These are phyloP conservation scores for Termitomyces sp. DNA, from an alignment of 768 basidiomycete species.

Conservation along the genomic window DNA sequence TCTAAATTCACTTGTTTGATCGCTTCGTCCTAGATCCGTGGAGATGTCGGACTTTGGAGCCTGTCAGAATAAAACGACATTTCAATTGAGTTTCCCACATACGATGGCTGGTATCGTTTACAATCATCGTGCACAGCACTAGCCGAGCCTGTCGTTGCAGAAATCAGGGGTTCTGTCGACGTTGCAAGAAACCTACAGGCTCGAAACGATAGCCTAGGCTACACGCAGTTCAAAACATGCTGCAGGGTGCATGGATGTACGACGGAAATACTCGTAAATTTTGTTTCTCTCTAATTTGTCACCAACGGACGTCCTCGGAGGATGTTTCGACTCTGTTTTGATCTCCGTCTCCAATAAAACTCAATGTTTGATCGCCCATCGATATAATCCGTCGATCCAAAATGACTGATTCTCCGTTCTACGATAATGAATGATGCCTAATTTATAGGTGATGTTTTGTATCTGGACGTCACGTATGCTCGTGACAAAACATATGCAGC, in stretches of 20 bases:
- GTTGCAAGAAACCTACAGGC: not conserved
- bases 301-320: not conserved
- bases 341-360: not conserved
- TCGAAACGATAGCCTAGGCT: not conserved
- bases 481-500: not conserved
- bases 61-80: not conserved
- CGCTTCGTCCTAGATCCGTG: not conserved
- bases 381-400: not conserved
- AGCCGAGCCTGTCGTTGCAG: not conserved
- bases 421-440: not conserved
- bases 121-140: not conserved
- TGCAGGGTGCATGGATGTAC: no score
- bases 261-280: no score
- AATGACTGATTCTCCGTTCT: not conserved
- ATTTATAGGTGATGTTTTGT: not conserved
- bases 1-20: not conserved
- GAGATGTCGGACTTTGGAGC: not conserved
- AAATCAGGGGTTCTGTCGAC: not conserved
- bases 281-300: no score
- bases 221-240: not conserved
- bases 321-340: not conserved
- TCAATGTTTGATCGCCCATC: not conserved
- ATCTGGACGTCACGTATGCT: not conserved
- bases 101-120: not conserved
- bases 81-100: not conserved